Evolutionary conservation across 2,329 filamentous ascomycete genomes (phyloP).

Genomic region (Canariomyces notabilis): DNA sequence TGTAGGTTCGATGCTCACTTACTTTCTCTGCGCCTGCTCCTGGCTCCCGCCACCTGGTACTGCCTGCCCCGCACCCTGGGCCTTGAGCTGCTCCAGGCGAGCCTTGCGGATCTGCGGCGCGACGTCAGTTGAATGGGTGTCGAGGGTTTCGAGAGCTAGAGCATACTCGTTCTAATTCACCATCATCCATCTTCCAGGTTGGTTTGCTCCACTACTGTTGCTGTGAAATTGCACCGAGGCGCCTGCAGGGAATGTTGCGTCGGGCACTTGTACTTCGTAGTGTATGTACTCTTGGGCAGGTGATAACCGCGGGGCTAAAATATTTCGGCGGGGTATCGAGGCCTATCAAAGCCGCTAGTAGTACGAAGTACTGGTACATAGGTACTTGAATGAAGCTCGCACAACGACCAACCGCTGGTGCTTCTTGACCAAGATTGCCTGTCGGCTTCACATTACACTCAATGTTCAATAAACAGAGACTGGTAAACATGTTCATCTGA

Average conservation of each 20-base stretch:
- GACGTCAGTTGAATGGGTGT: neutral
- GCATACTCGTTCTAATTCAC: slow-evolving; percentile 35
- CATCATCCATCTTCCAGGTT: slow-evolving; percentile 35
- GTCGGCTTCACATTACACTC: too few species aligned
- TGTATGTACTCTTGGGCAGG: too few species aligned
- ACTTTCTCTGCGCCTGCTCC: slow-evolving; percentile 63
- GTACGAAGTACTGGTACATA: too few species aligned
- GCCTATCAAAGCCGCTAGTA: too few species aligned
- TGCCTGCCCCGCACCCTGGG: slow-evolving; percentile 51
- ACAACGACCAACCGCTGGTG: too few species aligned
- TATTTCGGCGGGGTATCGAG: neutral
- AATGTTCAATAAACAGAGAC: too few species aligned
- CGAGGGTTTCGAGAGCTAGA: neutral
- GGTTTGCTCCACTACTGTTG: slow-evolving; percentile 13
- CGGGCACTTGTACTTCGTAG: too few species aligned
- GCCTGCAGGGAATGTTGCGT: neutral
- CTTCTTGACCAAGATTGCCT: too few species aligned
- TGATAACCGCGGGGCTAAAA: neutral
- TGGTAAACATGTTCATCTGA: too few species aligned
- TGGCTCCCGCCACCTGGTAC: slow-evolving; percentile 41
- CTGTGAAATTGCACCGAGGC: neutral
- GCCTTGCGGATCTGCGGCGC: slow-evolving; percentile 73
- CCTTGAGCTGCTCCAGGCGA: slow-evolving; percentile 87
- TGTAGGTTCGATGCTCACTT: slow-evolving; percentile 43
- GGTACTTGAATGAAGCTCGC: too few species aligned